phyloP scores from a whole-genome alignment of 768 basidiomycete species.

The Russula sp. region DNA sequence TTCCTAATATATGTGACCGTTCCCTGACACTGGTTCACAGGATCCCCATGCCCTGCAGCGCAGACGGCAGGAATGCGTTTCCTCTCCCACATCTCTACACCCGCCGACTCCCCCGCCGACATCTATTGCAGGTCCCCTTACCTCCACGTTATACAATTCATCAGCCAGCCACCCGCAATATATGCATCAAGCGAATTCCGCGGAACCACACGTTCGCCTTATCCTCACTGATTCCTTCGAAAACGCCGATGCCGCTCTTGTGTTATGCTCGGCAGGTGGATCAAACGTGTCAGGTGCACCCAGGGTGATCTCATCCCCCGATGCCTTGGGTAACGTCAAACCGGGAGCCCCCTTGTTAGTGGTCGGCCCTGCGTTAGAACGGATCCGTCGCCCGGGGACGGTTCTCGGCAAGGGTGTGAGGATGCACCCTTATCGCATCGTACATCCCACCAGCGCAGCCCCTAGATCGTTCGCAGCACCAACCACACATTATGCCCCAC shows the following conservation, averaged over 20 bases:
- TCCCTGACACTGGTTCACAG: conserved; percentile 12
- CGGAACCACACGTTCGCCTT: conserved; percentile 27
- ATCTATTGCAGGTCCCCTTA: conserved; percentile 25
- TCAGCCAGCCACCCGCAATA: conserved; percentile 10
- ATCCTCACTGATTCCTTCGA: conserved; percentile 39
- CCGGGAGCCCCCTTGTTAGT: conserved; percentile 42
- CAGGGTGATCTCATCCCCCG: conserved; percentile 25
- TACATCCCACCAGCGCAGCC: conserved; percentile 19
- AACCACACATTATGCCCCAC: conserved; percentile 6
- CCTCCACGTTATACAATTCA: conserved; percentile 21
- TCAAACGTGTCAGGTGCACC: conserved; percentile 31
- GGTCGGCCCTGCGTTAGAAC: conserved; percentile 48
- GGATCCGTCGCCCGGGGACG: conserved; percentile 45
- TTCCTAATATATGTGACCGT: neutral
- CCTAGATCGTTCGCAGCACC: neutral
- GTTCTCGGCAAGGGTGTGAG: conserved; percentile 47
- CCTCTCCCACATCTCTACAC: conserved; percentile 30
- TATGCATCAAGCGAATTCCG: conserved; percentile 6
- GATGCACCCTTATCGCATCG: conserved; percentile 56
- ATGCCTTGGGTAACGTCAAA: conserved; percentile 24
- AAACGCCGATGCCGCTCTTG: conserved; percentile 52
- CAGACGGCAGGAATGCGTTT: conserved; percentile 22
- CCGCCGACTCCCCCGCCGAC: conserved; percentile 17
- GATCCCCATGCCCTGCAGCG: conserved; percentile 20
- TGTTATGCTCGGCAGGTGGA: conserved; percentile 40